Evolutionary conservation across 2,329 filamentous ascomycete genomes (phyloP), one percentile per base, ranked within the genome.

Genomic region (Scolecobasidium constrictum): DNA sequence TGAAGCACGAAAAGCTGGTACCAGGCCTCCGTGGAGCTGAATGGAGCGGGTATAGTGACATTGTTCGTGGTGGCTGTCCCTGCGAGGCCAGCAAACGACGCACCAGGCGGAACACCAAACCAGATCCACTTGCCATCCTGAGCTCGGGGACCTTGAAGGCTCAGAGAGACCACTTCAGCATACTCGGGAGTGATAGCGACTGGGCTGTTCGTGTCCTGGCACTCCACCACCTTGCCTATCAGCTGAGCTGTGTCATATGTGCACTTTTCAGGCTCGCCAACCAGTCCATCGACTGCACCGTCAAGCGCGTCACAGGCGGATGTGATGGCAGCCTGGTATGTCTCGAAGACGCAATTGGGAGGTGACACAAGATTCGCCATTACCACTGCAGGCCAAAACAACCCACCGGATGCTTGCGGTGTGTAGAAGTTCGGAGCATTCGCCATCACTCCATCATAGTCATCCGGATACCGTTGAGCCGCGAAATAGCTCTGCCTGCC

Each of bases 301-400:
- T 46, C 44, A 18, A 35, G 35, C 3, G 34, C n/a, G 21, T 46
- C 41, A 19, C 41, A 44, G 9, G 34, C 17, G 11, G 21, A 4
- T 15, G 39, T 12, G 1, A 44, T 41, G 33, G 22, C 20, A n/a
- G n/a, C n/a, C n/a, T n/a, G n/a, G n/a, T n/a, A n/a, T n/a, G n/a
- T n/a, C n/a, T n/a, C n/a, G n/a, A n/a, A n/a, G n/a, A n/a, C n/a
- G n/a, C n/a, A 5, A 9, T 36, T 16, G 34, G 18, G 2, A 36
- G 9, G 2, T 16, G 18, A 18, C 13, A 21, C 37, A 9, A 39
- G 18, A 16, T 17, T 18, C 7, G 21, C 18, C 9, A 15, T 21
- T n/a, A n/a, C n/a, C n/a, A n/a, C n/a, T 15, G 18, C 17, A 18
- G 15, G 17, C 11, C 18, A 12, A 39, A 39, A 38, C 16, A 19